Base-by-base conservation (phyloP, 495 filamentous ascomycete species). In the Thozetella sp. region DNA sequence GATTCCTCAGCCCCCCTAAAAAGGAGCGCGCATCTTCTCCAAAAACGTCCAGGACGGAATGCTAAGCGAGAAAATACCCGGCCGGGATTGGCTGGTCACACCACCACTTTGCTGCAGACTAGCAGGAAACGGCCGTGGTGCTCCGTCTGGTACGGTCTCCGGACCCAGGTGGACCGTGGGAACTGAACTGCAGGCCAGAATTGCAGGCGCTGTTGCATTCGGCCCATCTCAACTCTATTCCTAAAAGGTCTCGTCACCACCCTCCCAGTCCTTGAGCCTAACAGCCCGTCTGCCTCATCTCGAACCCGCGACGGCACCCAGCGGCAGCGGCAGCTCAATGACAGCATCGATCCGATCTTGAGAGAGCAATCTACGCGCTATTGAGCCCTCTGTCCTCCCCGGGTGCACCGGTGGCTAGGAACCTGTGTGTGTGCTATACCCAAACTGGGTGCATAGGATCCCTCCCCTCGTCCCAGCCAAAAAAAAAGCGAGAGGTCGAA, bases 401-500 rank as follows among this genome's bases (percentile, higher is more conserved):
- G 30, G 22, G 51, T n/a, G 24, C 55, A n/a, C n/a, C n/a, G n/a
- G n/a, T n/a, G n/a, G n/a, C n/a, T n/a, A n/a, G n/a, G n/a, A n/a
- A n/a, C n/a, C n/a, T n/a, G n/a, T n/a, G n/a, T n/a, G n/a, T n/a
- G 43, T 48, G 43, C 43, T 48, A 48, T 11, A 48, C 43, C 43
- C 9, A 20, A 48, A 19, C n/a, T 17, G 43, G 43, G 43, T 48
- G 43, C 43, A 48, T 10, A 48, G 43, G 43, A 48, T 48, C 43
- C 54, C 54, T 59, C 64, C 67, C 58, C 66, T 61, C 62, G 48
- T 51, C 54, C 55, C 55, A 56, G 51, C 55, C 58, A 61, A 67
- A 69, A 69, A 68, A 69, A 71, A 70, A 66, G 59, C 58, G 53
- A 63, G 71, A 71, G 63, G 66, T 71, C 63, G 62, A 71, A 63